Evolutionary conservation across 441 rosid genomes (phyloP), one percentile per base, ranked within the genome.

Genomic region (Aleurites moluccanus): DNA sequence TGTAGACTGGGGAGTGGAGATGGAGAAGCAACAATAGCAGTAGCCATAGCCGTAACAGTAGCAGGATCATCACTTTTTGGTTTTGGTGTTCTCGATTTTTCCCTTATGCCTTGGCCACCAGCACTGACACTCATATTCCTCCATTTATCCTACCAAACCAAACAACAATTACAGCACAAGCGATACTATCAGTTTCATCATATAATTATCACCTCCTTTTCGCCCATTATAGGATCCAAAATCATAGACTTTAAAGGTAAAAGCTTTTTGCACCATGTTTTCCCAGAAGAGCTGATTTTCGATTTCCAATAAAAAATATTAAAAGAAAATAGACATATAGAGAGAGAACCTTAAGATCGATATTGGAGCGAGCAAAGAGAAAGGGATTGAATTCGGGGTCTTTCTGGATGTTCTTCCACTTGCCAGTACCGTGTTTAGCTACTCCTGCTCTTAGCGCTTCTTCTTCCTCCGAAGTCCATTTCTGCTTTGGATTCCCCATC

Each of bases 401-500:
- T 59, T 84, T 85, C 77, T 84, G 94, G 53, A 90, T 90, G 78
- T 82, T 86, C 75, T 88, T 90, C 94, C 94, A 90, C 73, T 88
- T 88, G 18, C 92, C 92, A 3, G 86, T 80, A 25, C 92, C 92
- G 73, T 90, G 90, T 81, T 87, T 90, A 64, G 84, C 86, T 4
- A 90, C 81, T 49, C 94, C 94, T 16, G 87, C 88, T 55, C 80
- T 77, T 15, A 90, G 81, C 2, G 94, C 92, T 18, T 90, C 94
- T 75, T 87, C 94, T 73, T 90, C 94, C 77, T 88, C 90, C 69
- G 85, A 72, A 23, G 88, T 88, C 94, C 92, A 90, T 71, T 87
- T 90, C 77, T 87, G 92, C 83, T 90, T 90, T 38, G 87, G 94
- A 79, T 87, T 88, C 53, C 91, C 94, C 94, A 90, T 88, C 74